Evolutionary conservation across 139 green algal genomes (phyloP).

Genomic region (Coelastrella sp.): DNA sequence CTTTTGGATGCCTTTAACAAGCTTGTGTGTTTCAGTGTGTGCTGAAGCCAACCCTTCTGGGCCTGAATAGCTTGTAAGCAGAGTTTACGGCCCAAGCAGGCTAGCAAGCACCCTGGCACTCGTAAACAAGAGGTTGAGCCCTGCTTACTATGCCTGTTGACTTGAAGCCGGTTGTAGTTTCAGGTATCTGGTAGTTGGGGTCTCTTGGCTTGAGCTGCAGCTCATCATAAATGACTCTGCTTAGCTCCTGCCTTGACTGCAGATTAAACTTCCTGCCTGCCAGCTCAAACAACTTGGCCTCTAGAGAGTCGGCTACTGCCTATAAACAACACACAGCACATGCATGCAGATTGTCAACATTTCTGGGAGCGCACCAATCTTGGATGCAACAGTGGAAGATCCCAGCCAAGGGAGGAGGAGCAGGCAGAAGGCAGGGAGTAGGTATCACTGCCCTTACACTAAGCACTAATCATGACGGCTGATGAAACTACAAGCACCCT

Average conservation of each 20-base stretch:
- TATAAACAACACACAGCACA: neutral
- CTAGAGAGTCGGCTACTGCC: neutral
- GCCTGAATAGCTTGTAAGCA: neutral
- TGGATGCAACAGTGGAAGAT: too few relatives aligned
- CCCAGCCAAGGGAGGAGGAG: too few relatives aligned
- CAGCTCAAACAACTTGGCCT: slow-evolving; percentile 5
- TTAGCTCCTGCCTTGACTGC: slow-evolving; percentile 6
- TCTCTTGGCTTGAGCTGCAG: slow-evolving; percentile 14
- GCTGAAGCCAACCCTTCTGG: neutral
- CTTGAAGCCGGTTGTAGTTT: neutral
- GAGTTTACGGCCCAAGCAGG: neutral
- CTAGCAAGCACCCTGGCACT: neutral
- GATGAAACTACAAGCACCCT: too few relatives aligned
- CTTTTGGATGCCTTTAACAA: neutral
- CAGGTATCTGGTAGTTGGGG: neutral
- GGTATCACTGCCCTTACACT: too few relatives aligned
- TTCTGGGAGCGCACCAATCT: too few relatives aligned
- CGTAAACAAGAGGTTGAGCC: neutral
- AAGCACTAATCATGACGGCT: too few relatives aligned
- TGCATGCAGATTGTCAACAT: too few relatives aligned
- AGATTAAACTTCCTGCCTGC: neutral
- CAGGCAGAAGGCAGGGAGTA: too few relatives aligned
- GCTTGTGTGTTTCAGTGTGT: neutral
- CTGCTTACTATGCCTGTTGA: neutral
- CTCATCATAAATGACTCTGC: slow-evolving; percentile 13